A percentile compares a stretch with the other conserved stretches of the same genome.
Conservation (phyloP, 1,139 yeast species). For the Zygoascus sp. region DNA sequence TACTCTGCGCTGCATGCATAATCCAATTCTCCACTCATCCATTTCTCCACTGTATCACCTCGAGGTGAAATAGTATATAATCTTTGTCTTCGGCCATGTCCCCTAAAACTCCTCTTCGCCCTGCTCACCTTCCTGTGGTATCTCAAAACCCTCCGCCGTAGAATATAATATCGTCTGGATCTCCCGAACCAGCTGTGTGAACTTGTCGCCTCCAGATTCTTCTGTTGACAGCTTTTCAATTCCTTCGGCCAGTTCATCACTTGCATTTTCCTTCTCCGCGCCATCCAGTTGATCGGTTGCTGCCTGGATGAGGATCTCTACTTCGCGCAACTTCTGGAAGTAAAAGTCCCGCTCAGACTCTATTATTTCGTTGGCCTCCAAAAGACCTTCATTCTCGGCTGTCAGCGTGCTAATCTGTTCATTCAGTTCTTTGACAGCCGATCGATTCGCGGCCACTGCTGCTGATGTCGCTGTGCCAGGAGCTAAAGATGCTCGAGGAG, state of each 20-base stretch:
- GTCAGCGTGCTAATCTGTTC: constrained; percentile 38
- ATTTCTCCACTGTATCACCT: neutral
- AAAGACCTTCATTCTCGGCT: constrained; percentile 46
- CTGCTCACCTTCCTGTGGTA: constrained; percentile 30
- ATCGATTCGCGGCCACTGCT: constrained; percentile 11
- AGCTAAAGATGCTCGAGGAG: constrained; percentile 17
- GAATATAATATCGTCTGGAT: constrained; percentile 73
- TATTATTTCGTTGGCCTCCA: constrained; percentile 42
- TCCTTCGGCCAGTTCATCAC: constrained; percentile 28
- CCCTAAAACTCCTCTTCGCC: constrained; percentile 32
- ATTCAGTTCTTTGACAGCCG: constrained; percentile 18
- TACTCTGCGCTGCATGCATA: too few species aligned
- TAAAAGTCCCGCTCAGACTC: constrained; percentile 75
- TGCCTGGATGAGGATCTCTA: constrained; percentile 73
- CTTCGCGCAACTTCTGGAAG: constrained; percentile 81
- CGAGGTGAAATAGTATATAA: too few species aligned
- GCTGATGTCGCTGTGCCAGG: too few species aligned
- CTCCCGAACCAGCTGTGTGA: constrained; percentile 34
- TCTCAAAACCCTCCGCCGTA: constrained; percentile 67
- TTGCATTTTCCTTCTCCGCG: constrained; percentile 14
- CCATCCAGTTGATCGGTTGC: constrained; percentile 47
- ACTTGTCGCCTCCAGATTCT: constrained; percentile 4
- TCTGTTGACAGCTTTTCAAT: constrained; percentile 16
- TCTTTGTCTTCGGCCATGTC: neutral
- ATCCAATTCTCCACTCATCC: too few species aligned